A percentile compares a stretch with the other conserved stretches of the same genome.
Evolutionary conservation across 2,329 filamentous ascomycete genomes (phyloP).

Genomic region (Chaetomium globosum): DNA sequence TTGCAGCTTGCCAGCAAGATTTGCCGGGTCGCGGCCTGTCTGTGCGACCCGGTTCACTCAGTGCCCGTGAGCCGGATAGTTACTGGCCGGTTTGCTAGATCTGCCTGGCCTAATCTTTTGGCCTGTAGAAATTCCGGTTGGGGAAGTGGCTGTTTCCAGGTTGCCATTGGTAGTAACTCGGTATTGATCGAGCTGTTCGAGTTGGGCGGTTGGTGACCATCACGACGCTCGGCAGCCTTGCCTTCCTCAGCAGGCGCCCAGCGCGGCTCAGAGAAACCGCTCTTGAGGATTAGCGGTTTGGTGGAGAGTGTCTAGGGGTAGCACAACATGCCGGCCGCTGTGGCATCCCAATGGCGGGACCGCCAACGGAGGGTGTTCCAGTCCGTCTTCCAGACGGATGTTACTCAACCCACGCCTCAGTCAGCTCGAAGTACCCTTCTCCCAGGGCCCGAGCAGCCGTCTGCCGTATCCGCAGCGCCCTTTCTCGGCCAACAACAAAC

Average conservation of each 20-base stretch:
- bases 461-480: constrained; percentile 47
- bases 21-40: not conserved
- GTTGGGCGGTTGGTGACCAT: not conserved
- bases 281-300: not conserved
- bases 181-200: not conserved
- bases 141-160: not conserved
- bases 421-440: constrained; percentile 46
- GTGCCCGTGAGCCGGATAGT: not conserved
- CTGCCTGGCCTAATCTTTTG: not conserved
- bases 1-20: not conserved
- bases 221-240: not conserved
- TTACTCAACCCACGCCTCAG: constrained; percentile 53
- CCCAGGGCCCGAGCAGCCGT: constrained; percentile 49
- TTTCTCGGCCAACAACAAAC: constrained; percentile 21
- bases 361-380: constrained; percentile 56
- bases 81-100: constrained; percentile 4
- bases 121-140: constrained; percentile 4
- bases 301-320: not conserved
- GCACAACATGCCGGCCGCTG: constrained; percentile 41
- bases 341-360: constrained; percentile 50
- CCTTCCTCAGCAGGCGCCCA: constrained; percentile 4
- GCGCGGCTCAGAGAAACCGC: not conserved
- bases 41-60: not conserved
- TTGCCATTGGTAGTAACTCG: not conserved
- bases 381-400: constrained; percentile 59